Evolutionary conservation across 768 basidiomycete species (phyloP), one percentile per base, ranked within the genome.

Genomic region (Phallus indusiatus): DNA sequence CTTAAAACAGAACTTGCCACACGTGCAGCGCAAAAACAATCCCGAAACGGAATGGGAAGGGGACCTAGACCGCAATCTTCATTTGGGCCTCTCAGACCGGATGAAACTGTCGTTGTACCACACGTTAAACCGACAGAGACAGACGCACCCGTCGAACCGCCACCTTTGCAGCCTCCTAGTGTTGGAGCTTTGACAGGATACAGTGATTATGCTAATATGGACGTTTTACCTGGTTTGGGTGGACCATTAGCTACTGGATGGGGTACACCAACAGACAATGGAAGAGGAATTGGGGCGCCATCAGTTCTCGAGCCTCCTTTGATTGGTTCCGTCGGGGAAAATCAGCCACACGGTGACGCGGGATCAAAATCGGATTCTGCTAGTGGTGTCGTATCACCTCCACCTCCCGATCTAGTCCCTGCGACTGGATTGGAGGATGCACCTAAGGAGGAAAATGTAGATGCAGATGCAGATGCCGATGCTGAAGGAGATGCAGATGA

Each of bases 1-100:
- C 78, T 98, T 66, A 94, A 91, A 73, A 93, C 91, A 54, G 91
- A 97, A 72, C 72, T 97, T 63, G 81, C 85, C 63, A 81, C 83
- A 20, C 68, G 76, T 49, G 63, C 71, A 55, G 74, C 79, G 12
- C 69, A 75, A 54, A 77, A 75, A 64, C 64, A 71, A 14, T 68
- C 71, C 20, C n/a, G 14, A n/a, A 3, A 2, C 42, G 42, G 14
- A 42, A 42, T 42, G 42, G 42, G 42, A 11, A 14, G 14, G n/a
- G 14, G n/a, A 14, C 9, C 12, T 10, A 2, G n/a, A 42, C 42
- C 42, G 12, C 42, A 12, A 42, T n/a, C 42, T n/a, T n/a, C 42
- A 12, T 14, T 42, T 14, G 14, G 14, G 42, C n/a, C 42, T 42
- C 42, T 42, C 2, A 42, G 42, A 42, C 42, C 42, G 12, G 57